Evolutionary conservation across 1,284 basidiomycete species (phyloP), one percentile per base, ranked within the genome.

Genomic region (Leccinum angustisporum): DNA sequence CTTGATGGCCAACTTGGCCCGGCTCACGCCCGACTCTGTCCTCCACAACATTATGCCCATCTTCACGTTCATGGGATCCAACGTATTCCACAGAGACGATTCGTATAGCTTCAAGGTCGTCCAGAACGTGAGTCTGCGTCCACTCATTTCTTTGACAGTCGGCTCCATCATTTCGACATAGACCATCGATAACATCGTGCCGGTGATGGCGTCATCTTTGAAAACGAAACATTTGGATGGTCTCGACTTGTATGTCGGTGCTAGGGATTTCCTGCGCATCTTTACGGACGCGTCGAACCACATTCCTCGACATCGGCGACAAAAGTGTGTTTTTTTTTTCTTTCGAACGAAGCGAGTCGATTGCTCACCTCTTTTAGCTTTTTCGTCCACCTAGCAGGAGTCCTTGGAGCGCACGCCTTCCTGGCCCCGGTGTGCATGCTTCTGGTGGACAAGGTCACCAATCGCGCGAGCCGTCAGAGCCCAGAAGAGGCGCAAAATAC

Each of bases 31-130:
- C 0, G 94, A 97, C 62, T 90, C 93, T 8, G 94, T 97, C 14
- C 81, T 98, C 33, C 94, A 94, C 74, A 95, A 97, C 70, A 86
- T 98, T 63, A 98, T 99, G 95, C 96, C 97, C 6, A 91, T 99
- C 61, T 98, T 99, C 79, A 98, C 97, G 0, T 99, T 98, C 79
- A 98, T 99, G 90, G 97, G 97, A 31, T 92, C 94, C 8, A 95
- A 95, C 63, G 90, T 98, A 25, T 91, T 99, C 78, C 95, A 98
- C 74, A 85, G 96, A 53, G 97, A 99, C 71, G 97, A 99, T 73
- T 86, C 91, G 0, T 97, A 96, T 77, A 97, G 92, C 72, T 96
- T 98, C 79, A 86, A 88, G 33, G 95, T 99, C 5, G 93, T 99
- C 11, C 95, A 98, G 73, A 93, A 92, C 83, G 93, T 92, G 59